phyloP scores from a whole-genome alignment of 139 green algal species.

The Auxenochlorella pyrenoidosa region DNA sequence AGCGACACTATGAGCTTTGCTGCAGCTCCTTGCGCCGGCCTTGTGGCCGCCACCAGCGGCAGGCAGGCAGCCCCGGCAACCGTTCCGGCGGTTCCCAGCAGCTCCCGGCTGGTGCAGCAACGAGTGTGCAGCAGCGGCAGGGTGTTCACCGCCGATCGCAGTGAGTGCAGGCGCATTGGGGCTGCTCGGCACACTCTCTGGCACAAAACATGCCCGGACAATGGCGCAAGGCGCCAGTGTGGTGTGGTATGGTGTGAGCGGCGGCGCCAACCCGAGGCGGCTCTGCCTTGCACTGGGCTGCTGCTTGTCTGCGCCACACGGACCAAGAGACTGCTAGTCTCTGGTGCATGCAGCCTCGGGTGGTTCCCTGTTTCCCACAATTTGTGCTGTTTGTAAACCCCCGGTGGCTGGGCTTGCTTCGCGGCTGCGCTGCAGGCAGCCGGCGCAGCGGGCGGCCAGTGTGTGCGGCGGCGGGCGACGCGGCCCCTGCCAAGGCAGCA shows the following conservation, averaged over 20 bases:
- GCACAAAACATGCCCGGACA: too few relatives aligned
- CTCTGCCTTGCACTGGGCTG: background rate
- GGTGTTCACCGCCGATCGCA: background rate
- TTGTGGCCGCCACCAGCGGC: too few relatives aligned
- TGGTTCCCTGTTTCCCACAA: too few relatives aligned
- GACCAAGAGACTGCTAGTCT: too few relatives aligned
- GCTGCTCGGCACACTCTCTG: background rate
- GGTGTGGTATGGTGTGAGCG: background rate
- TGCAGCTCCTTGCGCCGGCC: too few relatives aligned
- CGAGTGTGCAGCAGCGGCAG: conserved; percentile 3
- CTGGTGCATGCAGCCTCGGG: background rate
- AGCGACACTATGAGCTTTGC: too few relatives aligned
- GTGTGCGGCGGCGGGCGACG: conserved; percentile 2
- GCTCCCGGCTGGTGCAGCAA: background rate
- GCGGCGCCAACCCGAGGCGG: background rate
- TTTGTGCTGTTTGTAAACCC: too few relatives aligned
- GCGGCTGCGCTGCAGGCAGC: background rate
- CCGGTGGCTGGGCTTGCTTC: too few relatives aligned
- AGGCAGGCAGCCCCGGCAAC: too few relatives aligned
- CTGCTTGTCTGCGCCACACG: background rate
- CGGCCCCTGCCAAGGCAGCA: background rate
- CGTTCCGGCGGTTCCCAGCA: background rate
- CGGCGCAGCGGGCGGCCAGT: background rate
- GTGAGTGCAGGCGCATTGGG: conserved; percentile 2
- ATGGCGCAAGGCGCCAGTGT: background rate